Percentiles rank a stretch among this genome's conserved stretches.
Conservation (phyloP, 441 rosid species). For the Adansonia gregorii region DNA sequence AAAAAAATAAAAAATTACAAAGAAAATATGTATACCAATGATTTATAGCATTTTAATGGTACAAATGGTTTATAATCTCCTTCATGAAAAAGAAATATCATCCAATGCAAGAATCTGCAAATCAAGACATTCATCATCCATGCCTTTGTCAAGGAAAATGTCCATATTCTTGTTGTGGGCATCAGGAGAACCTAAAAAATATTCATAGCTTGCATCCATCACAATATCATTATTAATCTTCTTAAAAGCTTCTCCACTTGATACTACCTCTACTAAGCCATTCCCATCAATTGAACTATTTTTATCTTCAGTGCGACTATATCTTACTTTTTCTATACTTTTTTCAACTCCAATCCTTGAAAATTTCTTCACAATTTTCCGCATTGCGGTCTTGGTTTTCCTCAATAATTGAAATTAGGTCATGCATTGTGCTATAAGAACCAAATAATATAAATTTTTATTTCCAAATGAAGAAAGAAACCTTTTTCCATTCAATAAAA, state of each 20-base stretch:
- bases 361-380: neutral
- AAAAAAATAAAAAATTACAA: neutral
- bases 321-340: neutral
- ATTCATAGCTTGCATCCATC: neutral
- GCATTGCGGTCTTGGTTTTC: neutral
- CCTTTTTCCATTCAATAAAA: neutral
- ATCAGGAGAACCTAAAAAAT: conserved; percentile 23
- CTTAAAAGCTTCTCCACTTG: conserved; percentile 17
- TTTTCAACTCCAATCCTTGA: neutral
- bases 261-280: neutral
- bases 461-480: neutral
- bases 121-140: neutral
- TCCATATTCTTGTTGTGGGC: neutral
- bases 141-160: neutral
- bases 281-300: neutral
- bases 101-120: conserved; percentile 32
- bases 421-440: neutral
- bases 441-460: neutral
- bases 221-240: conserved; percentile 1
- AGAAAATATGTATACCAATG: conserved; percentile 37
- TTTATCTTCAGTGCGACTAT: neutral
- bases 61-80: conserved; percentile 41
- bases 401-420: conserved; percentile 8
- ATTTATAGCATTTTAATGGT: conserved; percentile 31
- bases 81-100: conserved; percentile 34